Base-by-base conservation (phyloP, 305 asterid genomes). In the Withania somnifera region DNA sequence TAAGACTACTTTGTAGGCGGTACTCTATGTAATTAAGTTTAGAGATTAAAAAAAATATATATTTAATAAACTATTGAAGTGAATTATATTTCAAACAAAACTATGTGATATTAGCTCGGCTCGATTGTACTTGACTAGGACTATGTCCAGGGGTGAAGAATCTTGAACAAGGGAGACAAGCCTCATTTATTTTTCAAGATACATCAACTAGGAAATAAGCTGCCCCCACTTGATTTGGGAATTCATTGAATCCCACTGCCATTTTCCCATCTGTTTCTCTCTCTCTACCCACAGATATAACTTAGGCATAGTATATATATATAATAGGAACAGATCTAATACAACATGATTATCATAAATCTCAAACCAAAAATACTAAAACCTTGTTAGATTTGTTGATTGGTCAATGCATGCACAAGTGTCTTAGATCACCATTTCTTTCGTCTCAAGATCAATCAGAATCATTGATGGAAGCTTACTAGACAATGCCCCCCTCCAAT, bases 171-270 rank as follows among this genome's bases (percentile, higher is more conserved):
- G 73, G 88, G 84, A 36, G 22, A 83, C 87, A 87, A 53, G 22
- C 81, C 85, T 19, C 75, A 47, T 57, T 57, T 57, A n/a, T 57
- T 57, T 63, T 81, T 79, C 82, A 87, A 78, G 45, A 81, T 76
- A 53, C 79, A 81, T 84, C 83, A 86, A 81, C 82, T 82, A 86
- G 88, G 77, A 77, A 68, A 71, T 86, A 78, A 82, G 81, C 83
- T 80, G 83, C 77, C 88, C 89, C 93, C 88, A 90, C 91, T 89
- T 91, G 91, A 51, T 80, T 73, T 54, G 52, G 67, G 7, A 89
- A 87, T 92, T 89, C 97, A 92, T 90, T 90, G 95, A 92, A 92
- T 89, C 93, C 89, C 77, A 60, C 92, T 88, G 34, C 66, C 66
- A 4, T 6, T 51, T 71, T 34, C 56, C 77, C 57, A 56, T 17